phyloP scores from a whole-genome alignment of 129 eudicot genomes.

The Saussurea involucrata region DNA sequence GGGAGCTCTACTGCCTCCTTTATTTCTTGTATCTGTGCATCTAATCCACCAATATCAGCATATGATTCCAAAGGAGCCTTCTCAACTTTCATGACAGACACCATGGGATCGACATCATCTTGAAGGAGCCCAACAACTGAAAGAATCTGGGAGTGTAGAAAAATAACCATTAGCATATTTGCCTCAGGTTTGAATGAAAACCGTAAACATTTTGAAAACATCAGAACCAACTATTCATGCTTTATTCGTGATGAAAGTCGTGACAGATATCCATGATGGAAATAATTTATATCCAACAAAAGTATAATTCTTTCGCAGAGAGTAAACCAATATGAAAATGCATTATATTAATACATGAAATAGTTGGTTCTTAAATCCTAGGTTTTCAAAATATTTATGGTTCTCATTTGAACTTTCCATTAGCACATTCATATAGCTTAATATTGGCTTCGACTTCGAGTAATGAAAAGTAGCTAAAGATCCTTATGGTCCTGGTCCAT shows the following conservation, averaged over 20 bases:
- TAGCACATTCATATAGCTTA: not conserved
- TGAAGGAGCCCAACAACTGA: constrained; percentile 98
- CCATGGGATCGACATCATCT: constrained; percentile 99
- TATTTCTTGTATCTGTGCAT: constrained; percentile 96
- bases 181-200: not conserved
- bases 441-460: not conserved
- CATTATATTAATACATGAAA: not conserved
- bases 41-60: constrained; percentile 97
- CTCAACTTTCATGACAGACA: constrained; percentile 98
- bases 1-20: constrained; percentile 99
- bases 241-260: not conserved
- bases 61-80: constrained; percentile 97
- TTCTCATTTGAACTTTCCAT: not conserved
- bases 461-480: not conserved
- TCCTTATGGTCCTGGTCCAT: too few species aligned
- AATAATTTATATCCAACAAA: too few species aligned
- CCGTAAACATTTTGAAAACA: not conserved
- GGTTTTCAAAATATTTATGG: not conserved
- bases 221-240: not conserved
- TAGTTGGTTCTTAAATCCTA: not conserved
- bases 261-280: not conserved
- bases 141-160: constrained; percentile 55
- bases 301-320: too few species aligned
- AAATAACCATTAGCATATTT: not conserved
- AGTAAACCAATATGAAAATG: not conserved